Base-by-base conservation (phyloP, 2,329 filamentous ascomycete genomes). In the Epichloe typhina region DNA sequence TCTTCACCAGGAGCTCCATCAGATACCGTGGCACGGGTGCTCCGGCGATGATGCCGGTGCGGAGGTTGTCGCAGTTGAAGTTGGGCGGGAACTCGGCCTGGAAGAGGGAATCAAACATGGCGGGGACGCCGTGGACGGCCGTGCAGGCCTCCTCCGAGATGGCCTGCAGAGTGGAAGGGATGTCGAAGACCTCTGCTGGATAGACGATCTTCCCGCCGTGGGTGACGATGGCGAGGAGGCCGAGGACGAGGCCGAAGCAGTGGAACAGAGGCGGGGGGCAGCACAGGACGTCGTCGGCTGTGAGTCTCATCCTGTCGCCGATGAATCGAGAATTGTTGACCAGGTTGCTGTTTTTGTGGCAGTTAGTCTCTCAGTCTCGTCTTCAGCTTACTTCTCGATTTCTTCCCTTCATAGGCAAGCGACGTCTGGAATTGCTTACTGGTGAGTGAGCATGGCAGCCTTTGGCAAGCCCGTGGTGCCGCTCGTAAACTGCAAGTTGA, bases 211-310 rank as follows among this genome's bases (percentile, higher is more conserved):
- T 86, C 39, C 79, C 79, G 45, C 86, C 86, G 62, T 90, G 85
- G 0, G 84, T 88, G 49, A 89, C 67, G 42, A 80, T 74, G 2
- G 84, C 82, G 50, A 90, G 75, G 43, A 90, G 73, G 8, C 86
- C 86, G 3, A 89, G 77, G 1, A 90, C 85, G 7, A 91, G 76
- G 1, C 86, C 86, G 61, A 91, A 91, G 70, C 86, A 91, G 70
- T 93, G 88, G 72, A 93, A 93, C 3, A 93, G 74, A 0, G 88
- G 87, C 0, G 87, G 3, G 86, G 86, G 86, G 63, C 87, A 93
- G 70, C 86, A 91, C 11, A 93, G 73, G 7, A 83, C 71, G 60
- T 90, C 85, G 44, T 73, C 69, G 3, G 77, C 68, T 0, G 78
- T 81, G 15, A 91, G 73, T 5, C 77, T 74, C 83, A 89, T 85